phyloP scores from a whole-genome alignment of 495 filamentous ascomycete genomes.

The Lepraria neglecta region DNA sequence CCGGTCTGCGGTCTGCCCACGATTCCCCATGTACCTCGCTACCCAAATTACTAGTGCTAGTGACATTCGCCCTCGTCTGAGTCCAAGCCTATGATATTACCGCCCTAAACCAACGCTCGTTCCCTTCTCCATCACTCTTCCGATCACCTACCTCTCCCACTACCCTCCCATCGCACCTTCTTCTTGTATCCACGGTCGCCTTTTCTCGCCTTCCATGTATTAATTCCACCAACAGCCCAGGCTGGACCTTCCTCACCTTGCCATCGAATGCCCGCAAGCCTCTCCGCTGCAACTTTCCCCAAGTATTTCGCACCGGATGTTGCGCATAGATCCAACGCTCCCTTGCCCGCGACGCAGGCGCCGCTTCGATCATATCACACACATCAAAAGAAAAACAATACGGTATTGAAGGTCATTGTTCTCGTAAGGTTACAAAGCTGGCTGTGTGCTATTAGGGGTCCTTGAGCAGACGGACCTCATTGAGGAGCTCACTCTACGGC shows the following conservation, averaged over 20 bases:
- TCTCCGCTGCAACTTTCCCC: slow-evolving; percentile 11
- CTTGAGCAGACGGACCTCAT: slow-evolving; percentile 1
- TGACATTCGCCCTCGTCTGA: slow-evolving; percentile 1
- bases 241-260: slow-evolving; percentile 8
- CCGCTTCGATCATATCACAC: slow-evolving; percentile 24
- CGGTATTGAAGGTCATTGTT: background rate
- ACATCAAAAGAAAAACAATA: slow-evolving; percentile 7
- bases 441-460: slow-evolving; percentile 8
- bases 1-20: background rate
- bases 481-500: background rate
- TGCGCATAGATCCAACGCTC: slow-evolving; percentile 27
- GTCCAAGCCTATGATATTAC: slow-evolving; percentile 6
- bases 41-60: background rate
- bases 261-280: background rate
- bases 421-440: background rate
- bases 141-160: background rate
- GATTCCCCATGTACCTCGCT: slow-evolving; percentile 7
- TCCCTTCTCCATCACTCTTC: slow-evolving; percentile 7
- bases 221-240: slow-evolving; percentile 5
- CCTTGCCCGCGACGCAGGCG: slow-evolving; percentile 28
- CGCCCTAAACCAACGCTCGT: slow-evolving; percentile 7
- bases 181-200: slow-evolving; percentile 3
- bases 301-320: slow-evolving; percentile 26
- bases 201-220: slow-evolving; percentile 5
- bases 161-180: background rate